Evolutionary conservation across 768 basidiomycete genomes (phyloP), one percentile per base, ranked within the genome.

Genomic region (Boletus sp.): DNA sequence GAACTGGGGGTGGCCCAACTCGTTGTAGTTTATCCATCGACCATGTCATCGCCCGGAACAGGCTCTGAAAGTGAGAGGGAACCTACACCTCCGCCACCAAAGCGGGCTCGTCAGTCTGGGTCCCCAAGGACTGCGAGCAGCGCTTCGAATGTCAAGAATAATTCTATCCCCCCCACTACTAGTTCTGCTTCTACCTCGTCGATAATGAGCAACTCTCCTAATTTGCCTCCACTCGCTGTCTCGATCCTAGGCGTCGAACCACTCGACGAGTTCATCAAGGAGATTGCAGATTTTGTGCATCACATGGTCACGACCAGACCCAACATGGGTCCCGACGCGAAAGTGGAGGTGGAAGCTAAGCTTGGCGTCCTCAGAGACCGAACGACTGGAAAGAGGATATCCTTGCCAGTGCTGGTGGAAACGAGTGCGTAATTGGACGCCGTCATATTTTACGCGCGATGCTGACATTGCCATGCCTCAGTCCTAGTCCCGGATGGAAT

Each of bases 171-270:
- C 53, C 48, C 53, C 23, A 49, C 55, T 34, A 51, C 46, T 17
- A 50, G 45, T 57, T 37, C 62, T 50, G 50, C 30, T 21, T 42
- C 58, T 47, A 44, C 55, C 40, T 32, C 59, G 30, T 55, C 69
- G 30, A 53, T 43, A 32, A 70, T 69, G 69, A 55, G 58, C 70
- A 61, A 62, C 40, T 32, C 56, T 37, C 50, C 66, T 30, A 59
- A 55, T 48, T 66, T 87, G 17, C 85, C 84, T 5, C 86, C 85
- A 4, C 80, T 90, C 38, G 87, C 87, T 2, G 76, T 86, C 39
- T 90, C 88, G 15, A 91, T 95, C 58, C 82, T 97, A 29, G 89
- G 88, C 50, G 85, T 93, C 47, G 93, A 95, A 66, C 93, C 93
- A 2, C 75, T 92, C 30, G 94, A 97, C 70, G 94, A 96, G 66